These are phyloP conservation scores for Paraurostyla sp. DNA, from an alignment of 73 alveolate genomes.

Conservation along the genomic window DNA sequence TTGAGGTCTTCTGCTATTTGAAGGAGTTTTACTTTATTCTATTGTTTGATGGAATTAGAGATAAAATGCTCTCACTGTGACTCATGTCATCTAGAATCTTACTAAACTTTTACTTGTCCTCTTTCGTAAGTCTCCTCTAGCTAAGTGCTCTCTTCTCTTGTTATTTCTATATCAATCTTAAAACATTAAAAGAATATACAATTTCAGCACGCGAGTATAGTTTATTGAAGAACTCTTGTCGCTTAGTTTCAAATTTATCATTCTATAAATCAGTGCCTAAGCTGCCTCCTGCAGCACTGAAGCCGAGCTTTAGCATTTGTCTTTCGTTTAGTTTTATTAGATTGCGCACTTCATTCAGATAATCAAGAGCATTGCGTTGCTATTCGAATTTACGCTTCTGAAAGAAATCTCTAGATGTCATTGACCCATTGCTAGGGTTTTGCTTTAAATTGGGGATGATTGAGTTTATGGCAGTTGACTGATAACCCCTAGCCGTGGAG, in stretches of 20 bases:
- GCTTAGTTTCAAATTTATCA: background rate
- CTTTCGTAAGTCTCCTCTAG: slow-evolving; percentile 38
- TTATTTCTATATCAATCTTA: background rate
- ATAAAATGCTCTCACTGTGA: background rate
- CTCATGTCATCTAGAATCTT: background rate
- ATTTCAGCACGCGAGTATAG: slow-evolving; percentile 3
- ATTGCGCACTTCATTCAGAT: background rate
- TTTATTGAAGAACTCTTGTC: background rate
- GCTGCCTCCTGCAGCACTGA: background rate
- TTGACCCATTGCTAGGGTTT: background rate
- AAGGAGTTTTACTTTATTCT: background rate
- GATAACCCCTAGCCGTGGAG: background rate
- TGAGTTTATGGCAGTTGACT: background rate
- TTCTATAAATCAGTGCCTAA: background rate
- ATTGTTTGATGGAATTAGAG: background rate
- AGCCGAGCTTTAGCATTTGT: background rate
- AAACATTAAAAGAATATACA: background rate
- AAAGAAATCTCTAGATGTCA: slow-evolving; percentile 16
- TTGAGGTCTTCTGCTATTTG: background rate
- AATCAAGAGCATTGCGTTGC: background rate
- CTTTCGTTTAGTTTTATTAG: background rate
- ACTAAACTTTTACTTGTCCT: background rate
- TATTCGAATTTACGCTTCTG: background rate
- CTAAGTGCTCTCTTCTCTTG: slow-evolving; percentile 23
- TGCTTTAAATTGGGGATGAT: background rate